Conservation (phyloP, 2,329 filamentous ascomycete genomes). For the Verticillium albo-atrum region DNA sequence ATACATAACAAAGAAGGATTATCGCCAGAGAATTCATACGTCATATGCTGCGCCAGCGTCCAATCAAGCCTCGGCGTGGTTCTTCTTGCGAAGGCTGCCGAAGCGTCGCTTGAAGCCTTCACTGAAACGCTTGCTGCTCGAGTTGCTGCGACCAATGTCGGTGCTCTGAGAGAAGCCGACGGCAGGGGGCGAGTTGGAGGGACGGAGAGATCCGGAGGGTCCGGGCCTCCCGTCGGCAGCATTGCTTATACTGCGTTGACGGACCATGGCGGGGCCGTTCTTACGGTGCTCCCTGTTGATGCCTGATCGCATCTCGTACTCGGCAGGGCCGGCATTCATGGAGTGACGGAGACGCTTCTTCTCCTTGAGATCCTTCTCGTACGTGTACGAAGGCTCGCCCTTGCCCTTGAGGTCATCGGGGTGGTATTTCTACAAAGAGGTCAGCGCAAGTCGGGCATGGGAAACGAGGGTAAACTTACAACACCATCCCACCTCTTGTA, state of each 20-base stretch:
- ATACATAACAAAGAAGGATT: not conserved
- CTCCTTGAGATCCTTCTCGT: constrained; percentile 63
- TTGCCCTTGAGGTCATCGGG: constrained; percentile 79
- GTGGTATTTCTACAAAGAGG: constrained; percentile 54
- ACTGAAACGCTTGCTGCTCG: constrained; percentile 38
- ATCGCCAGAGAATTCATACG: not conserved
- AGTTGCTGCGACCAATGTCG: constrained; percentile 31
- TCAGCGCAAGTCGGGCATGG: not conserved
- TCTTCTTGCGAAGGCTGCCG: constrained; percentile 46
- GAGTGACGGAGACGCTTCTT: constrained; percentile 35
- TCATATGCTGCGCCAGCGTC: not conserved
- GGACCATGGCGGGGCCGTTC: constrained; percentile 19
- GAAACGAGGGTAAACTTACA: constrained; percentile 45
- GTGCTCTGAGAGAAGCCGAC: constrained; percentile 14
- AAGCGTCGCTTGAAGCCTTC: constrained; percentile 51
- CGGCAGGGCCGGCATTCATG: constrained; percentile 24
- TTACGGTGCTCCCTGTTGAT: constrained; percentile 16
- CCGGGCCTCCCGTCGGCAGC: constrained; percentile 20
- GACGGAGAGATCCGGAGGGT: constrained; percentile 2
- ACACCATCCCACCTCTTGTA: constrained; percentile 73
- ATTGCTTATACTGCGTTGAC: constrained; percentile 41
- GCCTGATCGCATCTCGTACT: constrained; percentile 46
- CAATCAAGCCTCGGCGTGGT: constrained; percentile 12
- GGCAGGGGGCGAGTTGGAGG: constrained; percentile 8
- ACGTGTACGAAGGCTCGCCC: constrained; percentile 69